Base-by-base conservation (phyloP, 257 asterid species). In the Craterostigma plantagineum region DNA sequence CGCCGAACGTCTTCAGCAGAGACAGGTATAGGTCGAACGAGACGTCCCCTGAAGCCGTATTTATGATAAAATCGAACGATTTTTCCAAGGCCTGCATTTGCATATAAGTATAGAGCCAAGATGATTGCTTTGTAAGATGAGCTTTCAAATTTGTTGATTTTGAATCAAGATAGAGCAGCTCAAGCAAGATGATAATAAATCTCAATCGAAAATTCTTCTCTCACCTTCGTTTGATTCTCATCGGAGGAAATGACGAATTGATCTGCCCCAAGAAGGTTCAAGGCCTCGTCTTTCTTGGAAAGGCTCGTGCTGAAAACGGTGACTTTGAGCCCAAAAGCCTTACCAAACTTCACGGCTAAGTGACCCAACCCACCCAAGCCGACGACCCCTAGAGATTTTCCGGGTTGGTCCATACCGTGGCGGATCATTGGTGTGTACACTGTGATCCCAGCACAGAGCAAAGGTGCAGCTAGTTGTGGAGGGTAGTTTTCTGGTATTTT, bases 291-390 rank as follows among this genome's bases (percentile, higher is more conserved):
- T 65, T 46, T 73, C 71, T 87, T 87, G 23, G 90, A 76, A 34
- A 57, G 18, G 57, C 81, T 79, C 11, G 97, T 79, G 75, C 97
- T 87, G 43, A 87, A 79, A 37, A 87, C 92, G 0, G 87, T 78
- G 16, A 87, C 93, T 38, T 79, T 76, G 67, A 87, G 58, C 35
- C 97, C 97, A 55, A 87, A 82, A 34, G 95, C 93, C 70, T 76
- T 87, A 34, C 98, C 98, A 54, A 82, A 73, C 63, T 87, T 87
- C 50, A 87, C 95, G 0, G 98, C 98, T 55, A 87, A 55, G 67
- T 87, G 98, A 11, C 98, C 98, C 4, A 87, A 85, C 10, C 98
- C 98, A 42, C 98, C 98, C 11, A 87, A 68, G 35, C 98, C 98
- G 33, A 87, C 58, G 40, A 87, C 81, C 38, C 98, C 98, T 47